Base-by-base conservation (phyloP, 2,329 filamentous ascomycete genomes). In the Arthrobotrys entomopaga region DNA sequence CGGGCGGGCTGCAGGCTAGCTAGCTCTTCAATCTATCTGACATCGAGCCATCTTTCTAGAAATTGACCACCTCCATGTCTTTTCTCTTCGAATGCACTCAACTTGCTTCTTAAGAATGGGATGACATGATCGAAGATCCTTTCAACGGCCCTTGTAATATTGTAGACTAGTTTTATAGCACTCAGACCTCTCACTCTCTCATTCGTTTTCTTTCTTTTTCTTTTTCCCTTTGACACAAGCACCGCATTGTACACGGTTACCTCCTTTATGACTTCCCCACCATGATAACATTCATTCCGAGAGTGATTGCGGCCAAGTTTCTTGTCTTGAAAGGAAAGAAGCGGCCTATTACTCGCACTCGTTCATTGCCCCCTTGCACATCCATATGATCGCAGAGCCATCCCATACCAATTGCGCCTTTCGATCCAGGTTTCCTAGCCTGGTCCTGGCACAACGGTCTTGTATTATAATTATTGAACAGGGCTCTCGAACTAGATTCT, bases 221-320 rank as follows among this genome's bases (percentile, higher is more conserved):
- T 46, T 46, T 46, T 46, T 34, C 29, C 6, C 29, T 34, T 64
- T 72, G 59, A 72, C 67, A 72, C 67, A 72, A 72, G 67, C 60
- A 72, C 67, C 24, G 67, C 67, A 72, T 72, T 64, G 67, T 72
- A 65, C 67, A 54, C 40, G 53, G 67, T 72, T 72, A 72, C 60
- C 65, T 72, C 67, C 59, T 65, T 72, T 72, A 60, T 46, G 26
- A 54, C 48, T 38, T 59, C 52, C 52, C 60, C 67, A 65, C 67
- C 49, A 65, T 61, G 46, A 65, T 49, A 19, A 16, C 20, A 54
- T 65, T 29, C 67, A 65, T 60, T 72, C 60, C 46, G 24, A 59
- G 53, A 49, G 43, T 38, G 60, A 60, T 61, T 29, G 48, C 60
- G 53, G 67, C 67, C 53, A 46, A 34, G 56, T 53, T 65, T 65